phyloP scores from a whole-genome alignment of 345 rosid species.

The Isatis tinctoria region DNA sequence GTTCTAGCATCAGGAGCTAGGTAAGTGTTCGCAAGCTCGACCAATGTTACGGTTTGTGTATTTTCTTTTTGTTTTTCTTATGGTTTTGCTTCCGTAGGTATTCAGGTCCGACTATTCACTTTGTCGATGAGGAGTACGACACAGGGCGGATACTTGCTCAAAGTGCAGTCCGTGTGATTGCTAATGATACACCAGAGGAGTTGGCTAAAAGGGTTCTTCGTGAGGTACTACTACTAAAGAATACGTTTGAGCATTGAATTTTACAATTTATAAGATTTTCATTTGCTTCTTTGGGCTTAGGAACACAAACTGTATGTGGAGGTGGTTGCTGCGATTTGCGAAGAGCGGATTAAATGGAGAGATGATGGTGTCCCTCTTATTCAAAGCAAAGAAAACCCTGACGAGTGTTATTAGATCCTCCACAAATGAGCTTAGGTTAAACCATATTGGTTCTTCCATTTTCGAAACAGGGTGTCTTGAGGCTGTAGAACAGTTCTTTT shows the following conservation, averaged over 20 bases:
- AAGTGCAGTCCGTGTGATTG: conserved; percentile 57
- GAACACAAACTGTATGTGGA: conserved; percentile 80
- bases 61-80: not conserved
- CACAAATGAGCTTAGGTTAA: not conserved
- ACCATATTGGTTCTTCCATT: not conserved
- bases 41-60: not conserved
- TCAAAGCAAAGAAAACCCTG: conserved; percentile 48
- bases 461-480: not conserved
- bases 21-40: conserved; percentile 25
- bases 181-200: conserved; percentile 63
- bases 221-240: conserved; percentile 41
- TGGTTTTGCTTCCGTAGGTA: conserved; percentile 38
- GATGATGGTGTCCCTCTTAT: conserved; percentile 84
- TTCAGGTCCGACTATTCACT: conserved; percentile 89
- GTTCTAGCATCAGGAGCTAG: conserved; percentile 91
- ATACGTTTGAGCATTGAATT: not conserved
- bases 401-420: conserved; percentile 36
- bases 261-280: not conserved
- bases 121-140: conserved; percentile 89
- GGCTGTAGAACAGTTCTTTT: not conserved
- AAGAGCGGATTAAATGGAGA: conserved; percentile 75
- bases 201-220: conserved; percentile 76
- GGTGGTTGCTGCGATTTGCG: conserved; percentile 58
- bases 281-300: conserved; percentile 32
- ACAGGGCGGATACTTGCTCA: conserved; percentile 87